These are phyloP conservation scores for Fusarium metavorans DNA, from an alignment of 2,329 filamentous ascomycete genomes.

Conservation along the genomic window DNA sequence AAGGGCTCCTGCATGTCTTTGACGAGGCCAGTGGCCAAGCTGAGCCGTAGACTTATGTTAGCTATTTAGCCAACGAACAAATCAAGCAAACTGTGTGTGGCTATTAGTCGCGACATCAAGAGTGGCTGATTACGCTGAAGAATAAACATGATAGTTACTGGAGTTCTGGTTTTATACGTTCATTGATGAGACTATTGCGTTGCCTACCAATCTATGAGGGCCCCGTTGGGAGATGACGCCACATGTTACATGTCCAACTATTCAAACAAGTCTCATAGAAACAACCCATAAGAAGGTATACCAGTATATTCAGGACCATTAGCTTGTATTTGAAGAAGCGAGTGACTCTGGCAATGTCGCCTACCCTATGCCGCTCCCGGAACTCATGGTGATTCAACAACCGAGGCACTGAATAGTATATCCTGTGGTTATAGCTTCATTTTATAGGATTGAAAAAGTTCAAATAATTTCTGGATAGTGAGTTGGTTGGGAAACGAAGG, in stretches of 20 bases:
- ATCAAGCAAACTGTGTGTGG: not conserved
- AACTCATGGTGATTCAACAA: not conserved
- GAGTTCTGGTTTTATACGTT: not conserved
- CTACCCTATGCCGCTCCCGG: not conserved
- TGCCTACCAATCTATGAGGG: not conserved
- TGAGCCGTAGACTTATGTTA: no score
- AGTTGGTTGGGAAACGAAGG: not conserved
- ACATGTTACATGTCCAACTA: not conserved
- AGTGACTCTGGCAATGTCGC: not conserved
- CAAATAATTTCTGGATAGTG: not conserved
- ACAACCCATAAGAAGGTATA: not conserved
- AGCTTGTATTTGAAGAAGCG: not conserved
- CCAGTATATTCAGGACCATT: not conserved
- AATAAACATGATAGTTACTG: not conserved
- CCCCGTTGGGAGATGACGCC: not conserved
- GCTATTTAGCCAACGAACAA: no score
- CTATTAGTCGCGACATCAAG: not conserved
- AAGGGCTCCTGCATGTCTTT: not conserved
- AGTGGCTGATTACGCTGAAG: not conserved
- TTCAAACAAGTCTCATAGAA: not conserved
- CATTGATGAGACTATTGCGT: not conserved
- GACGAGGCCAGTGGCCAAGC: not conserved
- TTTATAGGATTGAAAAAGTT: not conserved
- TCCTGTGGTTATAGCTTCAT: not conserved
- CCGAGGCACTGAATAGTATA: not conserved